A percentile compares a stretch with the other conserved stretches of the same genome.
phyloP scores from a whole-genome alignment of 2,329 filamentous ascomycete genomes.

The Phaeosphaeriaceae sp. region DNA sequence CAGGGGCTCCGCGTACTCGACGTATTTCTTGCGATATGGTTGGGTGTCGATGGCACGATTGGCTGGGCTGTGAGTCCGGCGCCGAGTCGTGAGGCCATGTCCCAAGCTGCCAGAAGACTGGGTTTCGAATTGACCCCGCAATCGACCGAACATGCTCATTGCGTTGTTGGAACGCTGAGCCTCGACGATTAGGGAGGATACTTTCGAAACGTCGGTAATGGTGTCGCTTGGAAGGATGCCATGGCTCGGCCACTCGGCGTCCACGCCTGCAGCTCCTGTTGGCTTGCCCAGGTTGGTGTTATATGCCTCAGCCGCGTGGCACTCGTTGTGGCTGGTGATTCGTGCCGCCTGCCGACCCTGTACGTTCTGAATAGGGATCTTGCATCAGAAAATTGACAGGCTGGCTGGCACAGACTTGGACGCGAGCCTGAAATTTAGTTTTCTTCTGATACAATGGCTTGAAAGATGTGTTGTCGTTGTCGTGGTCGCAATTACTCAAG shows the following conservation, averaged over 20 bases:
- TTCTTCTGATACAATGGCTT: not conserved
- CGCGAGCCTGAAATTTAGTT: not conserved
- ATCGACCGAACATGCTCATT: constrained; percentile 1
- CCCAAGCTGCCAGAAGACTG: constrained; percentile 11
- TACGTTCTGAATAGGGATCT: not conserved
- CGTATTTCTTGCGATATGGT: not conserved
- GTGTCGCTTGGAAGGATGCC: constrained; percentile 4
- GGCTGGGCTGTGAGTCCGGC: not conserved
- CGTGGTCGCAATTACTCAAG: constrained; percentile 3
- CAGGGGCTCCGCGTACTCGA: not conserved
- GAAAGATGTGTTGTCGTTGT: constrained; percentile 1
- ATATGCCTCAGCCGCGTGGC: constrained; percentile 10
- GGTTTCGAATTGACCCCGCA: constrained; percentile 9
- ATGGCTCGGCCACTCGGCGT: constrained; percentile 18
- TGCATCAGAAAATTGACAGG: not conserved
- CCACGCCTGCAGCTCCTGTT: constrained; percentile 10
- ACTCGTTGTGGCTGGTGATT: constrained; percentile 7
- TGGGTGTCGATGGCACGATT: constrained; percentile 1
- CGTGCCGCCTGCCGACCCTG: not conserved
- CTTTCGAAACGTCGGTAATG: constrained; percentile 9
- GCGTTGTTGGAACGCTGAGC: not conserved
- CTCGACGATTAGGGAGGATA: constrained; percentile 8
- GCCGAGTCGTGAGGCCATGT: constrained; percentile 21
- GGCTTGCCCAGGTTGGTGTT: constrained; percentile 3
- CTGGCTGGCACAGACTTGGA: not conserved